Evolutionary conservation across 31 red algal genomes (phyloP), one percentile per base, ranked within the genome.

Genomic region (Bonnemaisonia californica): DNA sequence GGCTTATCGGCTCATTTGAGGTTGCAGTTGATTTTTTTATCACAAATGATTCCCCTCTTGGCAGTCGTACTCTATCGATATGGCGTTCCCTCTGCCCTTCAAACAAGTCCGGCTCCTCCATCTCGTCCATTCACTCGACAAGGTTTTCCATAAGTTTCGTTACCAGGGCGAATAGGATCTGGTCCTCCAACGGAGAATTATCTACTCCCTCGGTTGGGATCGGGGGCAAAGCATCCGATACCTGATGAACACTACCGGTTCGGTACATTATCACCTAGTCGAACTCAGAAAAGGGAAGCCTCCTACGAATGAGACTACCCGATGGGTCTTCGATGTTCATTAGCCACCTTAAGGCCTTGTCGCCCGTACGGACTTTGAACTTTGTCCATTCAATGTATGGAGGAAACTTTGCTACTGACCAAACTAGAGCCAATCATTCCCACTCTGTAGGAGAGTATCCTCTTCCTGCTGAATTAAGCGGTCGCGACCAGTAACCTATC

Each of bases 361-460:
- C 57, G 37, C 82, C 86, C 19, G 77, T 63, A 19, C 34, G 47
- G 21, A 89, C 56, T 0, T 41, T 60, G 24, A 81, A 81, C 9
- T 40, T 5, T 12, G 41, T 36, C 16, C 69, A 41, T 65, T 59
- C 66, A 40, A 89, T 76, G 45, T 81, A 89, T 45, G 62, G 63
- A 2, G 64, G 42, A 0, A 89, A 64, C 5, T 62, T 81, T 1
- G 42, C 2, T 0, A 82, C 26, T 16, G 45, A 29, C 66, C 76
- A 89, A n/a, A 76, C 67, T 2, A 65, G 36, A 27, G 69, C 76
- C 2, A 81, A 62, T 24, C 12, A 80, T 76, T 89, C 77, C 28
- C 54, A 62, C 54, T 74, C n/a, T 23, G 37, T 57, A 23, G 48
- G 16, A 63, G 23, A 41, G 24, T 65, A 36, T 61, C 37, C 29